Evolutionary conservation across 257 asterid species (phyloP).

Genomic region (Solanum pinnatisectum): DNA sequence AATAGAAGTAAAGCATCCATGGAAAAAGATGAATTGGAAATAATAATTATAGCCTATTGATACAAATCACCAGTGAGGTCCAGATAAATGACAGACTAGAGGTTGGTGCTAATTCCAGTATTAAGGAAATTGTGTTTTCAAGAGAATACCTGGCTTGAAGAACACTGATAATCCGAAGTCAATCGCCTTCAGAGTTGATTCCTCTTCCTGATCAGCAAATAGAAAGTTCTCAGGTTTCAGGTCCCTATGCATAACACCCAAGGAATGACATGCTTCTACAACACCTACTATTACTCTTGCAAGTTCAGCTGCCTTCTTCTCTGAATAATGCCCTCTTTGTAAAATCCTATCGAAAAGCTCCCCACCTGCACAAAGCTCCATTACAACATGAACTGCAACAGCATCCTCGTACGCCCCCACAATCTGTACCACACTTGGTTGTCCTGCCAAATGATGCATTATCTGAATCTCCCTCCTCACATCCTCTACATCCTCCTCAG

Average conservation of each 20-base stretch:
- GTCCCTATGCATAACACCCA: constrained; percentile 91
- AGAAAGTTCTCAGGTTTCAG: constrained; percentile 87
- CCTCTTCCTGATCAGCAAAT: constrained; percentile 54
- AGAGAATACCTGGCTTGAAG: constrained; percentile 73
- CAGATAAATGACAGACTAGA: neutral
- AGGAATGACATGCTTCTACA: constrained; percentile 70
- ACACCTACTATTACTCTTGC: constrained; percentile 75
- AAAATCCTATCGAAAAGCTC: constrained; percentile 88
- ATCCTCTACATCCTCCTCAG: constrained; percentile 74
- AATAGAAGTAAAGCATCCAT: neutral
- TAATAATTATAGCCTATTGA: neutral
- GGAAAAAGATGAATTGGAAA: neutral
- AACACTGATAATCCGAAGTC: constrained; percentile 80
- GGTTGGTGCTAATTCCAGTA: neutral
- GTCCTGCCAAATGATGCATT: constrained; percentile 81
- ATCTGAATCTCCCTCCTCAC: constrained; percentile 87
- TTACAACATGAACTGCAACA: constrained; percentile 71
- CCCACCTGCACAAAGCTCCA: constrained; percentile 86
- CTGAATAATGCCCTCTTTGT: constrained; percentile 74
- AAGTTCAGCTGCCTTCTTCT: constrained; percentile 86
- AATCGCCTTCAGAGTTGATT: constrained; percentile 56
- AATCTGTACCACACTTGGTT: constrained; percentile 54
- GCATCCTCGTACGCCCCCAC: constrained; percentile 81
- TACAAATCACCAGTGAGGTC: neutral
- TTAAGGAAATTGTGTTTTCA: neutral